Percentiles rank a stretch among this genome's conserved stretches.
These are phyloP conservation scores for Penicillium sp. DNA, from an alignment of 2,329 filamentous ascomycete species.

Conservation along the genomic window DNA sequence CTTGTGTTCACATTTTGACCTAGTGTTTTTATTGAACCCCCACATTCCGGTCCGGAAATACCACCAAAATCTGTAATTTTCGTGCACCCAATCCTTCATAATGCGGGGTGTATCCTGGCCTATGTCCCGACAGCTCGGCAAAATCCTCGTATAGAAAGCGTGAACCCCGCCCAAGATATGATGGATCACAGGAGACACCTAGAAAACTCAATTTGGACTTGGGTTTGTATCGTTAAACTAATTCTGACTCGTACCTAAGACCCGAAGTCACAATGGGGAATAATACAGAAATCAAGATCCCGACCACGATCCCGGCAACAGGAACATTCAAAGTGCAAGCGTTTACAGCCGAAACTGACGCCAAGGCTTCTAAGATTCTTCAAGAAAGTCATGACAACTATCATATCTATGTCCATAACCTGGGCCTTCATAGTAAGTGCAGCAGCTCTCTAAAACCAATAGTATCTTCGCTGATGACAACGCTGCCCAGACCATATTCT, in stretches of 20 bases:
- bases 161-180: neutral
- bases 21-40: no score
- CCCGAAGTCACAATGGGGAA: neutral
- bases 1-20: no score
- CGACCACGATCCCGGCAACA: neutral
- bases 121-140: neutral
- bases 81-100: neutral
- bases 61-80: neutral
- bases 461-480: neutral
- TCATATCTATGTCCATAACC: slow-evolving; percentile 22
- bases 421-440: slow-evolving; percentile 16
- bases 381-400: slow-evolving; percentile 17
- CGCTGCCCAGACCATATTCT: slow-evolving; percentile 29
- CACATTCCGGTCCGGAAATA: no score
- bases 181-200: neutral
- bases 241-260: no score
- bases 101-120: neutral
- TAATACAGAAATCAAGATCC: slow-evolving; percentile 5
- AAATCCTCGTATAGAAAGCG: neutral
- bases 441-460: no score
- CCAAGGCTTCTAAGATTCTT: slow-evolving; percentile 14
- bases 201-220: neutral
- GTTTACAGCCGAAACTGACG: neutral
- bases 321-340: slow-evolving; percentile 13
- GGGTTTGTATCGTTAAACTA: no score